Conservation (phyloP, 2,329 filamentous ascomycete species). For the Scopulariopsis brevicaulis region DNA sequence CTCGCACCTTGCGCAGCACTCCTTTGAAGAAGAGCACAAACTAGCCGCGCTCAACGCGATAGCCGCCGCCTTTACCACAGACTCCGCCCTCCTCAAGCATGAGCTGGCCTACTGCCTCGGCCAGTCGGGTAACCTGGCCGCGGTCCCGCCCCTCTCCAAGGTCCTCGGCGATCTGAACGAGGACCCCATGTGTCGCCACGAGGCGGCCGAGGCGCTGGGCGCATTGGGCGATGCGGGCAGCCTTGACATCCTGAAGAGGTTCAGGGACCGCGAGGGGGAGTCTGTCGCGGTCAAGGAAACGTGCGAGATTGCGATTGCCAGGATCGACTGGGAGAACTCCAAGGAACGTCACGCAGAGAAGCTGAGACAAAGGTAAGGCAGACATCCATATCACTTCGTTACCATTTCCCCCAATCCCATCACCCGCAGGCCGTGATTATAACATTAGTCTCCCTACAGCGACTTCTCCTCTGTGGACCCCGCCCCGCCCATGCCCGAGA, state of each 20-base stretch:
- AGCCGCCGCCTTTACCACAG: constrained; percentile 72
- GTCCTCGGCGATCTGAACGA: constrained; percentile 72
- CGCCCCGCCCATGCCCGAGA: constrained; percentile 73
- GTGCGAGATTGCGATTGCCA: constrained; percentile 89
- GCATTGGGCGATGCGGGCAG: constrained; percentile 69
- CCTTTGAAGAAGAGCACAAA: constrained; percentile 39
- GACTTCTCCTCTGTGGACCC: constrained; percentile 95
- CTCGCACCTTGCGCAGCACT: constrained; percentile 75
- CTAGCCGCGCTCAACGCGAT: constrained; percentile 62
- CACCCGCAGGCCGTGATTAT: background rate
- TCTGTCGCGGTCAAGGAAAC: constrained; percentile 81
- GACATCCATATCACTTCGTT: background rate
- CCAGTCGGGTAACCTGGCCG: constrained; percentile 69
- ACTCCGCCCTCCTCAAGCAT: constrained; percentile 87
- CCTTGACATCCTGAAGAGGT: constrained; percentile 59
- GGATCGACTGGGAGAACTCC: constrained; percentile 87
- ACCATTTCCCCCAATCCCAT: background rate
- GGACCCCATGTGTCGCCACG: constrained; percentile 91
- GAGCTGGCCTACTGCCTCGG: constrained; percentile 95
- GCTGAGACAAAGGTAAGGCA: constrained; percentile 62
- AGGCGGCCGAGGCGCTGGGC: constrained; percentile 89
- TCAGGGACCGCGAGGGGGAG: constrained; percentile 67
- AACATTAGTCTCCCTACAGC: constrained; percentile 34
- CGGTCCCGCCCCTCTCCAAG: constrained; percentile 58
- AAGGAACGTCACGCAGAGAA: constrained; percentile 61